Conservation (phyloP, 352 stramenopile species). For the Phytophthora foliorum region DNA sequence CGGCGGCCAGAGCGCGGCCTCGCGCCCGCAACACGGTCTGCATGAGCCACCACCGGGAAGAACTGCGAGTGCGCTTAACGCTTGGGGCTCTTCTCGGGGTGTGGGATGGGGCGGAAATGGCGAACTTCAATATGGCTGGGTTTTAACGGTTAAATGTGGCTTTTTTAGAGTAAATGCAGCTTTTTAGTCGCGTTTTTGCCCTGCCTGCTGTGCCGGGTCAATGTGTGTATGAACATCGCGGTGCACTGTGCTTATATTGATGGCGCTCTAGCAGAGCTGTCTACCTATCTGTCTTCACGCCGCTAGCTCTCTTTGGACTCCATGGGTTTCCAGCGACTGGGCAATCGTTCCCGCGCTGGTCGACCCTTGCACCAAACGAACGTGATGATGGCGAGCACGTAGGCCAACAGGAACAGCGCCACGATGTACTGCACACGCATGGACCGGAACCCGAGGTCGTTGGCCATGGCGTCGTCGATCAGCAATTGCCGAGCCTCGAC, state of each 20-base stretch:
- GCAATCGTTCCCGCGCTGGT: constrained; percentile 74
- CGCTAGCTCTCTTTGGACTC: constrained; percentile 75
- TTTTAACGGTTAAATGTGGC: not conserved
- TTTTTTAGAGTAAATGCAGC: not conserved
- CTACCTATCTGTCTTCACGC: constrained; percentile 13
- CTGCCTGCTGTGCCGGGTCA: constrained; percentile 15
- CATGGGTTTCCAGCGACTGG: constrained; percentile 83
- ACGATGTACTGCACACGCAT: constrained; percentile 72
- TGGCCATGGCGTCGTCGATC: constrained; percentile 54
- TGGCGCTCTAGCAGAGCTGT: constrained; percentile 2
- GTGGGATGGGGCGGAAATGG: constrained; percentile 7
- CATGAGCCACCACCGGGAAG: constrained; percentile 34
- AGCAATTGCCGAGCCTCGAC: constrained; percentile 73
- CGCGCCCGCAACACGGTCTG: constrained; percentile 38
- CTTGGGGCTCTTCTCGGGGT: constrained; percentile 2
- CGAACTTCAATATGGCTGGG: constrained; percentile 40
- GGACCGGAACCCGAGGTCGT: constrained; percentile 41
- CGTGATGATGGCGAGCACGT: constrained; percentile 73
- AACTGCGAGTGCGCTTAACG: constrained; percentile 23
- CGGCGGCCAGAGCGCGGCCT: constrained; percentile 35
- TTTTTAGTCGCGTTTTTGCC: not conserved
- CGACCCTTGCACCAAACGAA: constrained; percentile 85
- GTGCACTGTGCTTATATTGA: constrained; percentile 32
- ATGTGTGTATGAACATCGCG: constrained; percentile 6
- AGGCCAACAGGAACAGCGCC: constrained; percentile 69